These are phyloP conservation scores for Pyrenochaeta sp. DNA, from an alignment of 2,329 filamentous ascomycete species.

Conservation along the genomic window DNA sequence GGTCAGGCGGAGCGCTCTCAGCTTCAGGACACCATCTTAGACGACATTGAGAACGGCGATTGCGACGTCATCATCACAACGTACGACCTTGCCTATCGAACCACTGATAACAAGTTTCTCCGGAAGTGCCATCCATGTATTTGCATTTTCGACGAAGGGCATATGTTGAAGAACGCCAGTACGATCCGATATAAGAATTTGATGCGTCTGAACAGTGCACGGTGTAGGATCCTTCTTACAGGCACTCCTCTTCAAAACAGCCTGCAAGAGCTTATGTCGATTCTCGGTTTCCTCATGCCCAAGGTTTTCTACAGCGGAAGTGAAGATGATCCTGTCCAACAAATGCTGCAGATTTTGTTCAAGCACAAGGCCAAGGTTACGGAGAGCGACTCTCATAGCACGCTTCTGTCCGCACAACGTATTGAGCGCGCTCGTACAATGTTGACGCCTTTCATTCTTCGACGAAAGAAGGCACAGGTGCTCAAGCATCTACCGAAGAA, in stretches of 20 bases:
- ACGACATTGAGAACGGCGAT: slow-evolving; percentile 61
- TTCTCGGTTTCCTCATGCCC: slow-evolving; percentile 94
- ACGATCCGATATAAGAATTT: slow-evolving; percentile 83
- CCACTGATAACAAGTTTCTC: slow-evolving; percentile 69
- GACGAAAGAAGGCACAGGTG: slow-evolving; percentile 92
- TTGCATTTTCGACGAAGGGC: slow-evolving; percentile 91
- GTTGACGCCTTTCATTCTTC: slow-evolving; percentile 92
- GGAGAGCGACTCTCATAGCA: slow-evolving; percentile 73
- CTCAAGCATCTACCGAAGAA: slow-evolving; percentile 83
- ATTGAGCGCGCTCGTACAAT: slow-evolving; percentile 89
- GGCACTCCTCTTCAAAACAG: slow-evolving; percentile 97
- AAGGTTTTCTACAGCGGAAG: slow-evolving; percentile 75
- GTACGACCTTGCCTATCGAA: slow-evolving; percentile 69
- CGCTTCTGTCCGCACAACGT: slow-evolving; percentile 84
- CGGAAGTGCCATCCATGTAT: slow-evolving; percentile 63
- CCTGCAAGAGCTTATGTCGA: slow-evolving; percentile 85
- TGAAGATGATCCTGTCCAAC: slow-evolving; percentile 66
- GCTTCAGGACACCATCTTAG: slow-evolving; percentile 71
- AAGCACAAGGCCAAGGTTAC: slow-evolving; percentile 88
- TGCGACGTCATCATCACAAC: slow-evolving; percentile 77
- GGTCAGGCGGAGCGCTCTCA: slow-evolving; percentile 70
- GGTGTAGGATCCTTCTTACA: slow-evolving; percentile 86
- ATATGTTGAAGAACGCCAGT: slow-evolving; percentile 87
- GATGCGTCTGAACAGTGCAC: slow-evolving; percentile 71
- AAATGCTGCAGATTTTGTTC: slow-evolving; percentile 86